Evolutionary conservation across 177 flowering plant species (phyloP), one percentile per base, ranked within the genome.

Genomic region (Vitis hybrid): DNA sequence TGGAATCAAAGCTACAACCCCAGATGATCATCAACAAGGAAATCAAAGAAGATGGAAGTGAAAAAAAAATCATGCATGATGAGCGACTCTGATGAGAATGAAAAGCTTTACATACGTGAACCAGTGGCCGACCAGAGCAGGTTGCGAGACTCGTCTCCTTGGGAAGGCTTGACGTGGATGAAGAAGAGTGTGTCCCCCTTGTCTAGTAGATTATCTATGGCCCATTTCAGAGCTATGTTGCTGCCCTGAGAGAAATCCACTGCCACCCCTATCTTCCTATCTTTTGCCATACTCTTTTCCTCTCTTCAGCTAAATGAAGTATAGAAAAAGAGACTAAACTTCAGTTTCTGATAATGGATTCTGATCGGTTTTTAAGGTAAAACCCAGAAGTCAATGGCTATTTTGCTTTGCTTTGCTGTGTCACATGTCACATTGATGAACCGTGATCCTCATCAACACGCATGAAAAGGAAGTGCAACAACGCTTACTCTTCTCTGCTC

Each of bases 161-260:
- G 47, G 18, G 58, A 38, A 24, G 68, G 58, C 63, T 81, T 77
- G 73, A 83, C 76, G 20, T 87, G 89, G 65, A 89, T 80, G 71
- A 86, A 1, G 18, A 49, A 73, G 54, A 89, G 84, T 6, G 87
- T 85, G 62, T 89, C 92, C 2, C 77, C 85, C 11, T 80, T 74
- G 62, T 80, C 79, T 4, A 81, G 51, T n/a, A 89, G 68, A 65
- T 89, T 87, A 31, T 83, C 86, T 17, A 82, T 73, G 2, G 90
- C 83, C 92, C 92, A 88, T 73, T 82, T 67, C 28, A 85, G 80
- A 57, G 89, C 89, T 1, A 15, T 3, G 64, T 87, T 89, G 79
- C 92, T 89, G 66, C 89, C 83, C 67, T 67, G 72, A 0, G 92
- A 89, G 86, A 82, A 87, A 52, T 89, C 92, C 77, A 89, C 13